A percentile compares a stretch with the other conserved stretches of the same genome.
Conservation (phyloP, 2,329 filamentous ascomycete species). For the Xenoacremonium recifei region DNA sequence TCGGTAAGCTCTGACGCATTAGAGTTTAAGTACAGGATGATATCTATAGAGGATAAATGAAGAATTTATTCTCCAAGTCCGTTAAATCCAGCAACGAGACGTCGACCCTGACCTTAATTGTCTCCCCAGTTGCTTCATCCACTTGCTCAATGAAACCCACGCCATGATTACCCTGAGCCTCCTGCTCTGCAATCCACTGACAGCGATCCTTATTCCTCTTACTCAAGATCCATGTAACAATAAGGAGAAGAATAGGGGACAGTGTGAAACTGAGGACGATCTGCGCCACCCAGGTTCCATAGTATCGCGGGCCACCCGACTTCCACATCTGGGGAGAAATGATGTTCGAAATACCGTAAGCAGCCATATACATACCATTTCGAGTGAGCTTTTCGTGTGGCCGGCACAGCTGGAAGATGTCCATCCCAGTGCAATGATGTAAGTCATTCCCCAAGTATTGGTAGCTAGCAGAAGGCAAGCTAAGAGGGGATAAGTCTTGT, state of each 20-base stretch:
- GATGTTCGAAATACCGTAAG: slow-evolving; percentile 33
- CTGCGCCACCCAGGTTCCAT: slow-evolving; percentile 23
- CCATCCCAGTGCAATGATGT: slow-evolving; percentile 34
- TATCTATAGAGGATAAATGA: background rate
- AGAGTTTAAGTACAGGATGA: too few relatives aligned
- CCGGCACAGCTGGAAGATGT: slow-evolving; percentile 34
- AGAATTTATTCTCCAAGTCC: background rate
- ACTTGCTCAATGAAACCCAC: background rate
- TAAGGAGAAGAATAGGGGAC: slow-evolving; percentile 31
- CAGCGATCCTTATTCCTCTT: slow-evolving; percentile 28
- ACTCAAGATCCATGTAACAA: slow-evolving; percentile 30
- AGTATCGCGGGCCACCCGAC: slow-evolving; percentile 25
- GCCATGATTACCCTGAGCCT: background rate
- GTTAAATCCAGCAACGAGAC: background rate
- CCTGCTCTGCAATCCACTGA: background rate
- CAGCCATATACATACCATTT: slow-evolving; percentile 39
- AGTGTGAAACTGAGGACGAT: slow-evolving; percentile 32
- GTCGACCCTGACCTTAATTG: background rate
- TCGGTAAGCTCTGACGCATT: too few relatives aligned
- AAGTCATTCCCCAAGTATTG: slow-evolving; percentile 31
- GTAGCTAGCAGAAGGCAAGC: slow-evolving; percentile 27
- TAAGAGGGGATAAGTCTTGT: slow-evolving; percentile 21
- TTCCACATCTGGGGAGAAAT: slow-evolving; percentile 37
- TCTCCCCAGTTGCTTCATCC: background rate
- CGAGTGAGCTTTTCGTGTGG: slow-evolving; percentile 44